Conservation (phyloP, 2,329 filamentous ascomycete genomes). For the Metarhizium humberi region DNA sequence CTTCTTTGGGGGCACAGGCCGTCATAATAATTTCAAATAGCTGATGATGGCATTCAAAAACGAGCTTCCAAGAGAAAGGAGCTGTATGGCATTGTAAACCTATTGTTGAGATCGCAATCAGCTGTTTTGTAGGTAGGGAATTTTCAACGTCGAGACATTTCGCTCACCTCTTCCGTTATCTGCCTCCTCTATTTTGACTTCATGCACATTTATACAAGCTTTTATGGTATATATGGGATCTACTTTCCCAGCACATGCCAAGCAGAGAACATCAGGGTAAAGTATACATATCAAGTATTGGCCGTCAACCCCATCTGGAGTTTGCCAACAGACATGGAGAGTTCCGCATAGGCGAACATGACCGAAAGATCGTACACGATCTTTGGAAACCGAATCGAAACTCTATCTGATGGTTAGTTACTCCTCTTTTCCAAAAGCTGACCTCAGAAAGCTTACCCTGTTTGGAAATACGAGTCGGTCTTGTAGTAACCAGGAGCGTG, state of each 20-base stretch:
- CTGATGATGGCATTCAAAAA: slow-evolving; percentile 69
- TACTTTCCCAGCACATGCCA: slow-evolving; percentile 59
- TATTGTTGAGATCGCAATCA: slow-evolving; percentile 22
- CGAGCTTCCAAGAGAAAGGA: slow-evolving; percentile 83
- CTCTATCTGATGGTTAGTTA: slow-evolving; percentile 23
- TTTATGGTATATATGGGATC: slow-evolving; percentile 63
- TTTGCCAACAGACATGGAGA: slow-evolving; percentile 76
- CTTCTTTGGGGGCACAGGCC: slow-evolving; percentile 74
- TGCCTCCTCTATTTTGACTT: slow-evolving; percentile 57
- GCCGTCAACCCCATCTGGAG: slow-evolving; percentile 56
- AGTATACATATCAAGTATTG: slow-evolving; percentile 78
- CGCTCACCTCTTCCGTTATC: slow-evolving; percentile 64
- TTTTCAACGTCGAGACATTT: background rate
- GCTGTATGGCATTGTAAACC: slow-evolving; percentile 82
- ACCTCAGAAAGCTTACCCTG: slow-evolving; percentile 41
- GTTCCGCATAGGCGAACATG: slow-evolving; percentile 75
- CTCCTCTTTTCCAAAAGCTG: background rate
- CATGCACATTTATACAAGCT: slow-evolving; percentile 61
- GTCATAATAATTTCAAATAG: slow-evolving; percentile 81
- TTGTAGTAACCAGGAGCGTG: slow-evolving; percentile 79
- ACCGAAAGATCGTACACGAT: slow-evolving; percentile 69
- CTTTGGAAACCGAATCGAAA: slow-evolving; percentile 44
- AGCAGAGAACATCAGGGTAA: slow-evolving; percentile 71
- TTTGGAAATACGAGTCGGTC: slow-evolving; percentile 68
- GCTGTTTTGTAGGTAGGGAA: background rate